A percentile compares a stretch with the other conserved stretches of the same genome.
Evolutionary conservation across 2,329 filamentous ascomycete species (phyloP).

Genomic region (Colletotrichum chrysophilum): DNA sequence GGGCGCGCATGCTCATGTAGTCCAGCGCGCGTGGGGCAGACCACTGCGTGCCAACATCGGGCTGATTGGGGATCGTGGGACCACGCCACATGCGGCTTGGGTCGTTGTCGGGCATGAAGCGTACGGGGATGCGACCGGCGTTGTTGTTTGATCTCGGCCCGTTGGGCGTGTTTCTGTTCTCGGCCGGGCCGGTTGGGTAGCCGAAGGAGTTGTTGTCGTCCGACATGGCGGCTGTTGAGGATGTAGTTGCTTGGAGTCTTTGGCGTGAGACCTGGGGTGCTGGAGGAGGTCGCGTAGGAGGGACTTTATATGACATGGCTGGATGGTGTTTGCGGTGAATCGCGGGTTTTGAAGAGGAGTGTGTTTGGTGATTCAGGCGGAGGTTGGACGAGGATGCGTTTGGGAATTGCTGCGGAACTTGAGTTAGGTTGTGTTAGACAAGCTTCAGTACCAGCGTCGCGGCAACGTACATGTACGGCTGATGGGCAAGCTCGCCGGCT

Average conservation of each 20-base stretch:
- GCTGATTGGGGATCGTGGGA: not conserved
- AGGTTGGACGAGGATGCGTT: not conserved
- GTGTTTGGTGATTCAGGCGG: not conserved
- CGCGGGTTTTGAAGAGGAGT: not conserved
- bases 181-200: not conserved
- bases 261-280: rapidly evolving
- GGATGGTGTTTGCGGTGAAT: not conserved
- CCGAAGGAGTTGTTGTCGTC: not conserved
- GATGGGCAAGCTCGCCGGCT: not conserved
- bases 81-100: not conserved
- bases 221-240: not conserved
- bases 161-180: not conserved
- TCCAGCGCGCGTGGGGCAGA: not conserved
- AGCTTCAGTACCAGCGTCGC: not conserved
- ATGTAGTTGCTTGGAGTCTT: not conserved
- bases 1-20: not conserved
- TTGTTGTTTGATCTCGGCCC: not conserved
- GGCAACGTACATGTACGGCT: not conserved
- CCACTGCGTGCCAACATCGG: not conserved
- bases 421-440: not conserved
- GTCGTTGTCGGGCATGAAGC: not conserved
- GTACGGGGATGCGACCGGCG: not conserved
- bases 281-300: not conserved
- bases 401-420: not conserved
- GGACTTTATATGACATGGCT: not conserved